Percentiles rank a stretch among this genome's conserved stretches.
These are phyloP conservation scores for Apophysomyces ossiformis DNA, from an alignment of 371 early-diverging fungal species.

Conservation along the genomic window DNA sequence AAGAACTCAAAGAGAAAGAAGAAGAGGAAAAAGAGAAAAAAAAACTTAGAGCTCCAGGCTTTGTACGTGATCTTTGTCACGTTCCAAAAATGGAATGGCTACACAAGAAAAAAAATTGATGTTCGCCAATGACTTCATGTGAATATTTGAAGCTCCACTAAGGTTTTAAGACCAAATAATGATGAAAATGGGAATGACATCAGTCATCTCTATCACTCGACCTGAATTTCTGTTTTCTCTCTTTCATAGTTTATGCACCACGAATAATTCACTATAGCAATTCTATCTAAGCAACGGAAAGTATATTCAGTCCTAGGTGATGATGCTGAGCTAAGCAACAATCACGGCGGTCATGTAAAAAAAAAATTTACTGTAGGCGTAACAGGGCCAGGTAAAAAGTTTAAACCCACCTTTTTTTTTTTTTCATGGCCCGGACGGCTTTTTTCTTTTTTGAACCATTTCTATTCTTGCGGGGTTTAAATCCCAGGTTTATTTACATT, in stretches of 20 bases:
- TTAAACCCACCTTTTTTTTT: neutral
- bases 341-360: constrained; percentile 2
- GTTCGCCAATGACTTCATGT: constrained; percentile 10
- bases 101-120: constrained; percentile 9
- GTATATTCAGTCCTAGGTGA: neutral
- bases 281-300: neutral
- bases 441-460: neutral
- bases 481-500: no score
- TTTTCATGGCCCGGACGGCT: constrained; percentile 9
- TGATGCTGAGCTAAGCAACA: constrained; percentile 9
- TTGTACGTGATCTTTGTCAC: constrained; percentile 21
- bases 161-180: constrained; percentile 1
- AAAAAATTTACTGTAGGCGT: neutral
- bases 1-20: constrained; percentile 8
- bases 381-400: constrained; percentile 8
- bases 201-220: no score
- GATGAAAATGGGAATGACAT: constrained; percentile 15
- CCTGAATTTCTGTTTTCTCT: no score
- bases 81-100: constrained; percentile 15
- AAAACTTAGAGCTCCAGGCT: constrained; percentile 19
- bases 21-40: constrained; percentile 12
- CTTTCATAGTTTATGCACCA: neutral
- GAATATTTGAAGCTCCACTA: constrained; percentile 9
- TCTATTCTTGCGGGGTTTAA: no score
- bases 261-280: neutral